Evolutionary conservation across 176 grass and related monocot species (phyloP).

Genomic region (Microstegium vimineum): DNA sequence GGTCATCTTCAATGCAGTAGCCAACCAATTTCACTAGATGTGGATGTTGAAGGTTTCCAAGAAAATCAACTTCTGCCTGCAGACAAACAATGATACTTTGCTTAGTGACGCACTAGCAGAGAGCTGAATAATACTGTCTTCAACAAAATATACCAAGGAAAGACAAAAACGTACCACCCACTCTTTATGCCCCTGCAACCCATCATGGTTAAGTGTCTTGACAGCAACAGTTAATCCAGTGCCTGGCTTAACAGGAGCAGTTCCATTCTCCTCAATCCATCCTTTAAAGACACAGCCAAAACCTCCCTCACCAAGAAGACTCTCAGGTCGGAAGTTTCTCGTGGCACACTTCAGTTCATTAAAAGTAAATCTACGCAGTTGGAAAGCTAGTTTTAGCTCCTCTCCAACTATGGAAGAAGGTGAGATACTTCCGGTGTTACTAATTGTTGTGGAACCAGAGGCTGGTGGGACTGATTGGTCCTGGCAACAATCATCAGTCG

Average conservation of each 20-base stretch:
- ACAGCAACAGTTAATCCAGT: conserved; percentile 97
- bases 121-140: not conserved
- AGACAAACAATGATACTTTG: conserved; percentile 10
- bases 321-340: conserved; percentile 96
- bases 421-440: conserved; percentile 75
- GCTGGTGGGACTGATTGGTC: conserved; percentile 53
- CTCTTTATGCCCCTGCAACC: conserved; percentile 97
- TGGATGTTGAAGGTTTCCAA: conserved; percentile 94
- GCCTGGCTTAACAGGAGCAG: conserved; percentile 92
- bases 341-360: conserved; percentile 91
- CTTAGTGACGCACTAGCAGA: conserved; percentile 23
- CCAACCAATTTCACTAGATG: conserved; percentile 97
- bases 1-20: conserved; percentile 99
- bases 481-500: conserved; percentile 44
- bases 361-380: conserved; percentile 90
- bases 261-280: conserved; percentile 99
- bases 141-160: conserved; percentile 3
- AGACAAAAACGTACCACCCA: conserved; percentile 85
- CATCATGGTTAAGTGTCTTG: conserved; percentile 99
- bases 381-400: conserved; percentile 85
- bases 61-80: conserved; percentile 98
- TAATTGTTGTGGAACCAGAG: conserved; percentile 80
- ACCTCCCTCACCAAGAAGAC: conserved; percentile 95
- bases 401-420: conserved; percentile 80
- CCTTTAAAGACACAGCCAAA: conserved; percentile 99